Evolutionary conservation across 2,329 filamentous ascomycete genomes (phyloP).

Genomic region (Huntiella abstrusa): DNA sequence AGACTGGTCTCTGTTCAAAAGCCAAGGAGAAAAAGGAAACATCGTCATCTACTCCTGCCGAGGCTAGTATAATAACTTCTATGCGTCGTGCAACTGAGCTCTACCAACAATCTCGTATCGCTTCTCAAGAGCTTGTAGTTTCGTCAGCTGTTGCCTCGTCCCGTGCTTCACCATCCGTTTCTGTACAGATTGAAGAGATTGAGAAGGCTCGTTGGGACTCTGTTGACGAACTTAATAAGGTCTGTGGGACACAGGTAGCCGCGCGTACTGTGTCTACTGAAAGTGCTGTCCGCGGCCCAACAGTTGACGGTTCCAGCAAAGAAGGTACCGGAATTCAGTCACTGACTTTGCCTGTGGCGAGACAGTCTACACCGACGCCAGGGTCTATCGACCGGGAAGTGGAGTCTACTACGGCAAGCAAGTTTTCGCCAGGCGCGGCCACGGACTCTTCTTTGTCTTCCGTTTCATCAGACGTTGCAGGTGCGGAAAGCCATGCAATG

Average conservation of each 20-base stretch:
- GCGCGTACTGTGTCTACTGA: constrained; percentile 17
- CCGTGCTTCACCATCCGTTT: not conserved
- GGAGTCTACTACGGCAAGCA: constrained; percentile 4
- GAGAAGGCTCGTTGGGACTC: constrained; percentile 14
- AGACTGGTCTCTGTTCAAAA: not conserved
- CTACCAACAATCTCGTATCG: constrained; percentile 1
- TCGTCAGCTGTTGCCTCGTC: constrained; percentile 1
- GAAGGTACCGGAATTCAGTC: constrained; percentile 3
- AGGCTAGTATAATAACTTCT: constrained; percentile 4
- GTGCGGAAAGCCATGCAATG: not conserved
- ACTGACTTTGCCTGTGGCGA: constrained; percentile 5
- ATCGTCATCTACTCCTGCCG: not conserved
- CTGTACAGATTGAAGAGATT: constrained; percentile 3
- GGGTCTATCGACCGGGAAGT: constrained; percentile 5
- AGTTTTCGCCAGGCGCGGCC: not conserved
- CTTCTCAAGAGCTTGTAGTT: constrained; percentile 3
- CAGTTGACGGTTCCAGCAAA: not conserved
- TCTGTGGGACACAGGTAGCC: constrained; percentile 15
- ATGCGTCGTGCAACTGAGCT: constrained; percentile 9
- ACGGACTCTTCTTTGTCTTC: constrained; percentile 7
- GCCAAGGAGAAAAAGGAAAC: not conserved
- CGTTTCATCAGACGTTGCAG: not conserved
- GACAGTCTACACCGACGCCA: not conserved
- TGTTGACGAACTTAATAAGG: constrained; percentile 7
- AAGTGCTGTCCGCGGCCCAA: constrained; percentile 21